Percentiles rank a stretch among this genome's conserved stretches.
Conservation (phyloP, 495 filamentous ascomycete genomes). For the Talaromyces nanjingensis region DNA sequence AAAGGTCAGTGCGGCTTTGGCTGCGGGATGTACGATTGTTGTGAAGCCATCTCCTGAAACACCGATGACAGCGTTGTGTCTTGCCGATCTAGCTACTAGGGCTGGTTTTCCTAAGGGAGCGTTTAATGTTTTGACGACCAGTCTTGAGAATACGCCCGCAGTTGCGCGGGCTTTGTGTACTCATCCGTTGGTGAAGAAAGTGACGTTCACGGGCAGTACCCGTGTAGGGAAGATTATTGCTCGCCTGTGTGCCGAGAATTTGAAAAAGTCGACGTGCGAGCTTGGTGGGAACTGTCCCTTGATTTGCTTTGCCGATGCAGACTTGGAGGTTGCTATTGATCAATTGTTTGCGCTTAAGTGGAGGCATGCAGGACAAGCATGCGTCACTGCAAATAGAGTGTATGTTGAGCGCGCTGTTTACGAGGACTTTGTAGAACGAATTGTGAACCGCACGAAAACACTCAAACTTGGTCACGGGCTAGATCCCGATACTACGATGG, state of each 20-base stretch:
- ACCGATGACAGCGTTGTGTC: slow-evolving; percentile 44
- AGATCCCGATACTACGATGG: slow-evolving; percentile 43
- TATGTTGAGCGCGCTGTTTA: slow-evolving; percentile 58
- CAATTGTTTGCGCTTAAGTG: slow-evolving; percentile 58
- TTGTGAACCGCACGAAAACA: slow-evolving; percentile 37
- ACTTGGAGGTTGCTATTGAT: slow-evolving; percentile 54
- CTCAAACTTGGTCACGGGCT: slow-evolving; percentile 51
- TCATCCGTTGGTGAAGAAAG: slow-evolving; percentile 58
- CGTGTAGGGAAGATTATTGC: slow-evolving; percentile 58
- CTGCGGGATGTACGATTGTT: slow-evolving; percentile 65
- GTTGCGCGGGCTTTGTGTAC: slow-evolving; percentile 60
- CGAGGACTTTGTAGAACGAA: slow-evolving; percentile 32
- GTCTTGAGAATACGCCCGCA: slow-evolving; percentile 55
- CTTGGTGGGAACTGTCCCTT: slow-evolving; percentile 72
- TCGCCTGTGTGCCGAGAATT: slow-evolving; percentile 48
- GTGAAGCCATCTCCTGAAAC: slow-evolving; percentile 57
- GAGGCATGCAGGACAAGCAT: slow-evolving; percentile 65
- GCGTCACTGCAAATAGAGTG: slow-evolving; percentile 66
- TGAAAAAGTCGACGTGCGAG: slow-evolving; percentile 69
- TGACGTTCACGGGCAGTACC: slow-evolving; percentile 68
- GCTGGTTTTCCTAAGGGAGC: slow-evolving; percentile 52
- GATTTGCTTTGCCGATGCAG: slow-evolving; percentile 67
- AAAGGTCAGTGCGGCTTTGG: slow-evolving; percentile 62
- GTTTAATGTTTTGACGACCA: slow-evolving; percentile 48
- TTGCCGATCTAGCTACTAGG: slow-evolving; percentile 46